phyloP scores from a whole-genome alignment of 2,329 filamentous ascomycete genomes.

The Fusarium sp. region DNA sequence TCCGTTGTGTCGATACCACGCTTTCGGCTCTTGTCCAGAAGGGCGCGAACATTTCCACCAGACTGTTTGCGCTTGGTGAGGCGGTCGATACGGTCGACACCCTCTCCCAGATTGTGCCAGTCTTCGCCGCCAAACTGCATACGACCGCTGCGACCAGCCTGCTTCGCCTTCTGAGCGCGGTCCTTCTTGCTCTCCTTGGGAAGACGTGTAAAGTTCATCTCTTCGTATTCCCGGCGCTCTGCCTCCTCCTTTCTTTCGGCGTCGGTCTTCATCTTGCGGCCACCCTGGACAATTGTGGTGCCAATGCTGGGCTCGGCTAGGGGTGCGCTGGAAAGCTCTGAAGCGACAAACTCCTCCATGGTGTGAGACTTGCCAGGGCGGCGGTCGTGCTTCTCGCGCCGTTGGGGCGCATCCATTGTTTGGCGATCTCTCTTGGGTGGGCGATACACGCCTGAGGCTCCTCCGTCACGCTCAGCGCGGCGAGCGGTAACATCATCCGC shows the following conservation, averaged over 20 bases:
- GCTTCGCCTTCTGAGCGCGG: constrained; percentile 71
- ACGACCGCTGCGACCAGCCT: constrained; percentile 64
- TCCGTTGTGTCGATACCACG: constrained; percentile 76
- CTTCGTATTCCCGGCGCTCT: constrained; percentile 88
- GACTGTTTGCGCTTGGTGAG: constrained; percentile 79
- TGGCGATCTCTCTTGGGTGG: constrained; percentile 91
- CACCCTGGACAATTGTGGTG: constrained; percentile 84
- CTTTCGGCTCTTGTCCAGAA: constrained; percentile 90
- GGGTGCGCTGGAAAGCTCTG: constrained; percentile 86
- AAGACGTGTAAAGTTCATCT: constrained; percentile 89
- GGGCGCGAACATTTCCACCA: constrained; percentile 67
- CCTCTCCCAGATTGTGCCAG: constrained; percentile 87
- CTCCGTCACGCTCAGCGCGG: constrained; percentile 50
- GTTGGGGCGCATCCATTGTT: constrained; percentile 79
- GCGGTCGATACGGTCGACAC: constrained; percentile 86
- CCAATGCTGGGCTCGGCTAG: constrained; percentile 91
- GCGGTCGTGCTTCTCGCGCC: constrained; percentile 70
- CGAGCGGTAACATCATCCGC: constrained; percentile 53
- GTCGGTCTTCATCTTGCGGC: constrained; percentile 82
- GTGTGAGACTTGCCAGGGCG: constrained; percentile 81
- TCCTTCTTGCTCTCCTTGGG: constrained; percentile 93
- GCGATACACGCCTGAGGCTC: constrained; percentile 80
- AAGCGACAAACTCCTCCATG: constrained; percentile 90
- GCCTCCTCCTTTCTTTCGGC: constrained; percentile 81
- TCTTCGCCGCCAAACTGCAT: constrained; percentile 91